Evolutionary conservation across 2,329 filamentous ascomycete species (phyloP).

Genomic region (Aspergillus neoniger): DNA sequence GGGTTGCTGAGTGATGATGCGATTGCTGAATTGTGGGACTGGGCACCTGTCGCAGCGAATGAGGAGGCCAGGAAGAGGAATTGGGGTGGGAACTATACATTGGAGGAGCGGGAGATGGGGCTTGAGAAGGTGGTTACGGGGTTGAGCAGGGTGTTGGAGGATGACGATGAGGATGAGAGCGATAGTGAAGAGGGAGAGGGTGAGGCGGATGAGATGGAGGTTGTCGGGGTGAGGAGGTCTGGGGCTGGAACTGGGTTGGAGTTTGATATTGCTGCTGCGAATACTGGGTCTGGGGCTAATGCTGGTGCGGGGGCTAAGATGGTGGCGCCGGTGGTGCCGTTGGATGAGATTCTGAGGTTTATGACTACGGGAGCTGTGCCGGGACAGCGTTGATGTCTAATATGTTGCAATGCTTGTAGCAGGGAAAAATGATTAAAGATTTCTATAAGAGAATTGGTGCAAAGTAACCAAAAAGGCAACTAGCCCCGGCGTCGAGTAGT

Average conservation of each 20-base stretch:
- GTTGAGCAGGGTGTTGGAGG: constrained; percentile 59
- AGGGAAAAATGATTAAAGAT: constrained; percentile 7
- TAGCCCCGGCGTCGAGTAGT: constrained; percentile 59
- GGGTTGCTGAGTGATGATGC: constrained; percentile 47
- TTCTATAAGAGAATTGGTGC: constrained; percentile 17
- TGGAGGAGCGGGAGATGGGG: constrained; percentile 67
- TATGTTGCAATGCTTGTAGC: neutral
- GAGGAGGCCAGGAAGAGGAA: constrained; percentile 49
- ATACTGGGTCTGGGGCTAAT: constrained; percentile 28
- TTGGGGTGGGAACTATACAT: constrained; percentile 68
- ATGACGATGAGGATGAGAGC: constrained; percentile 49
- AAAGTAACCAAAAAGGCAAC: constrained; percentile 5
- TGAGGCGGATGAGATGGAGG: constrained; percentile 45
- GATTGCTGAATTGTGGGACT: constrained; percentile 62
- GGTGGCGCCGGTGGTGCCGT: constrained; percentile 31
- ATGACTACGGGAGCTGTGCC: constrained; percentile 51
- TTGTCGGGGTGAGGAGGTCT: constrained; percentile 40
- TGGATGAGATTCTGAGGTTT: constrained; percentile 53
- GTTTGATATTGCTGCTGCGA: constrained; percentile 36
- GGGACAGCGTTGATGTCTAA: constrained; percentile 24
- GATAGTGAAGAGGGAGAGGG: constrained; percentile 47
- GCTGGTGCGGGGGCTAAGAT: constrained; percentile 3
- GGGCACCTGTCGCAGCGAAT: constrained; percentile 54
- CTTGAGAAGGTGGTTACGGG: constrained; percentile 73
- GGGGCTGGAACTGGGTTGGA: constrained; percentile 33